Evolutionary conservation across 805 yeast genomes (phyloP).

Genomic region (Ascoidea asiatica): DNA sequence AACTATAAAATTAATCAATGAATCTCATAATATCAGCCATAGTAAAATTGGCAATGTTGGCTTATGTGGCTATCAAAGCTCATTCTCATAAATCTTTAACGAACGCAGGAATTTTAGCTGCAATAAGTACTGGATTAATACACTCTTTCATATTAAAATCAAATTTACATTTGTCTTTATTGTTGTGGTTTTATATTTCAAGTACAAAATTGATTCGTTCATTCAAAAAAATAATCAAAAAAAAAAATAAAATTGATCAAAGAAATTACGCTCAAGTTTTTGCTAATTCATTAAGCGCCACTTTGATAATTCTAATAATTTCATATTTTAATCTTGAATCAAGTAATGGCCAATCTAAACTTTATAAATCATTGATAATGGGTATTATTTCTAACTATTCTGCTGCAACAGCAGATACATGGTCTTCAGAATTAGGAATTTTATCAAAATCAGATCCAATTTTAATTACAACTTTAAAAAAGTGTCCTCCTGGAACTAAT

Average conservation of each 20-base stretch:
- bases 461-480: conserved; percentile 24
- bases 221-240: conserved; percentile 1
- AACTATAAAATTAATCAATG: background rate
- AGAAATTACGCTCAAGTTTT: conserved; percentile 28
- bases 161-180: conserved; percentile 19
- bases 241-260: conserved; percentile 16
- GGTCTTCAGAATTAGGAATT: conserved; percentile 34
- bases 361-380: conserved; percentile 11
- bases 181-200: conserved; percentile 23
- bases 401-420: conserved; percentile 31
- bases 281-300: conserved; percentile 25
- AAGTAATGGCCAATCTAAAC: conserved; percentile 1
- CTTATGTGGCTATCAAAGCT: too few relatives aligned
- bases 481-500: conserved; percentile 33
- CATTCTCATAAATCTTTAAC: conserved; percentile 15
- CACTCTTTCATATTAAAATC: conserved; percentile 23
- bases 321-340: conserved; percentile 1
- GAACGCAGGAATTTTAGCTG: conserved; percentile 21
- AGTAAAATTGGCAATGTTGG: too few relatives aligned
- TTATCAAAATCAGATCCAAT: conserved; percentile 23
- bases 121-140: conserved; percentile 23
- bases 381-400: conserved; percentile 23
- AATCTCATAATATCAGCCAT: background rate
- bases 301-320: conserved; percentile 19
- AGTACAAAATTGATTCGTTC: conserved; percentile 21